A percentile compares a stretch with the other conserved stretches of the same genome.
phyloP scores from a whole-genome alignment of 192 early-diverging fungal species.

The Entomortierella chlamydospora region DNA sequence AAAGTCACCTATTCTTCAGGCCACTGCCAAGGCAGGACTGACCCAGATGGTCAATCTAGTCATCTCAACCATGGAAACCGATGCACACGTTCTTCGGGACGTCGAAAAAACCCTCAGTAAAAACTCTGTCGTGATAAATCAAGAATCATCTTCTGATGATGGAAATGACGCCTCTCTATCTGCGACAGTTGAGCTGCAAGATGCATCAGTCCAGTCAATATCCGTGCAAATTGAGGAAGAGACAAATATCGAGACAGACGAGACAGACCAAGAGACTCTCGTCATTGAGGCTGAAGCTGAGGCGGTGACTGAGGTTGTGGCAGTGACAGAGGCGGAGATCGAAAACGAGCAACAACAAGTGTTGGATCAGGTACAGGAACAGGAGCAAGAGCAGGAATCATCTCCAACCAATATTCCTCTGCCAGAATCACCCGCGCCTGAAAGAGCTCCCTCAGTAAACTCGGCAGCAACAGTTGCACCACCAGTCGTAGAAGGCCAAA shows the following conservation, averaged over 20 bases:
- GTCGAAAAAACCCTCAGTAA: conserved; percentile 41
- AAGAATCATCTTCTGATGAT: not conserved
- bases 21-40: conserved; percentile 59
- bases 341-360: not conserved
- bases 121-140: conserved; percentile 25
- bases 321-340: conserved; percentile 11
- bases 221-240: not conserved
- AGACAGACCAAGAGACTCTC: not conserved
- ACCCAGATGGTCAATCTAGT: conserved; percentile 61
- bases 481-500: conserved; percentile 9
- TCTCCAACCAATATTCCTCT: conserved; percentile 42
- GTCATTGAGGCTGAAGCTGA: not conserved
- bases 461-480: conserved; percentile 2
- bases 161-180: conserved; percentile 1
- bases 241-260: not conserved
- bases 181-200: not conserved
- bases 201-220: conserved; percentile 5
- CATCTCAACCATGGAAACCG: conserved; percentile 55
- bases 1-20: conserved; percentile 54
- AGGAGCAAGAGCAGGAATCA: not conserved
- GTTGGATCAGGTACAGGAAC: not conserved
- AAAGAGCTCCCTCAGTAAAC: conserved; percentile 16
- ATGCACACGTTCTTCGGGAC: conserved; percentile 39
- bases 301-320: not conserved
- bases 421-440: conserved; percentile 28